Evolutionary conservation across 257 asterid genomes (phyloP).

Genomic region (Solanum gracilifrons): DNA sequence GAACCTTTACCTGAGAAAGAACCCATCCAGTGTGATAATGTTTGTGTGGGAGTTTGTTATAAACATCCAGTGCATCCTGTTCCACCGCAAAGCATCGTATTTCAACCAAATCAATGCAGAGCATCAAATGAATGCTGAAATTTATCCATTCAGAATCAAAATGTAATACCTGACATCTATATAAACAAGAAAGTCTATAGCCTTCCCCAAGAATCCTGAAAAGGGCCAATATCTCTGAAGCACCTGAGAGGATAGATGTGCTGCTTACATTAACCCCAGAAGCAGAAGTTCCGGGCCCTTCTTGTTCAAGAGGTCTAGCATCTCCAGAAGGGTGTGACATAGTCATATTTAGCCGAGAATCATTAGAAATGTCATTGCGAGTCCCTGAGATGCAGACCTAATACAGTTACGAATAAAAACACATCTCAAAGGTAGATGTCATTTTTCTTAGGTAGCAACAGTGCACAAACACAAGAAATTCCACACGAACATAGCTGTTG

Average conservation of each 20-base stretch:
- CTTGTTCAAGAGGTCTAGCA: slow-evolving; percentile 52
- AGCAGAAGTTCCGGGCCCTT: slow-evolving; percentile 39
- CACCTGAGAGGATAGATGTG: slow-evolving; percentile 52
- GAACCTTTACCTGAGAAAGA: slow-evolving; percentile 61
- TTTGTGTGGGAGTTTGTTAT: slow-evolving; percentile 63
- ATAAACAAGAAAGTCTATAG: slow-evolving; percentile 70
- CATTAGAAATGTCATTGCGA: slow-evolving; percentile 59
- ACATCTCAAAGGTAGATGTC: background rate
- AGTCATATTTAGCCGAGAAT: slow-evolving; percentile 43
- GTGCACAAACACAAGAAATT: background rate
- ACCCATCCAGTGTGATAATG: slow-evolving; percentile 97
- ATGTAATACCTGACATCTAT: slow-evolving; percentile 68
- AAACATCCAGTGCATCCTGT: slow-evolving; percentile 83
- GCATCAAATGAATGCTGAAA: background rate
- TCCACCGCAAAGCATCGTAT: slow-evolving; percentile 6
- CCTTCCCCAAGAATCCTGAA: slow-evolving; percentile 89
- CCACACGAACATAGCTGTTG: background rate
- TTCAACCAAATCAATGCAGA: background rate
- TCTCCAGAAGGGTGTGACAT: slow-evolving; percentile 42
- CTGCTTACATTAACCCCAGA: slow-evolving; percentile 34
- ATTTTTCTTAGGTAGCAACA: background rate
- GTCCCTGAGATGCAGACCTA: slow-evolving; percentile 32
- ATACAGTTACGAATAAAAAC: slow-evolving; percentile 3
- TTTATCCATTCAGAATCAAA: slow-evolving; percentile 3
- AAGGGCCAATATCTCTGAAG: slow-evolving; percentile 60